Conservation (phyloP, 805 yeast genomes). For the Cyberlindnera xishuangbannaensis region DNA sequence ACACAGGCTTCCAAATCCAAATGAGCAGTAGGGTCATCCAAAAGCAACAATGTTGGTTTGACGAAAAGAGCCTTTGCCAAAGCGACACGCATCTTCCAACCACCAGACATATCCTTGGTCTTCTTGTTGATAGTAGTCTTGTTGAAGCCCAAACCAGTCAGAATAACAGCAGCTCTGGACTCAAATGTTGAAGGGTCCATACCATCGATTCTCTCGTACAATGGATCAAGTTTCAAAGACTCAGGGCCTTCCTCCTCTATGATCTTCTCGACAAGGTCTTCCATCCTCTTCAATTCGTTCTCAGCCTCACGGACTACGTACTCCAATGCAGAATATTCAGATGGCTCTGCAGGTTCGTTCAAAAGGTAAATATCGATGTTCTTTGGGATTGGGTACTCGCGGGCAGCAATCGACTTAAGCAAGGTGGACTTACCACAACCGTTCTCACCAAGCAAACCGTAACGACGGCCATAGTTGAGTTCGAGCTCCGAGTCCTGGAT, state of each 20-base stretch:
- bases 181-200: slow-evolving; percentile 97
- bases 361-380: slow-evolving; percentile 85
- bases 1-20: slow-evolving; percentile 99
- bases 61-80: slow-evolving; percentile 96
- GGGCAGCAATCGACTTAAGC: slow-evolving; percentile 86
- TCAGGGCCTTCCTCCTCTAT: slow-evolving; percentile 94
- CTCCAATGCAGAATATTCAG: slow-evolving; percentile 87
- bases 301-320: slow-evolving; percentile 98
- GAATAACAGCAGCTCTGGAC: slow-evolving; percentile 90
- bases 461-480: slow-evolving; percentile 94
- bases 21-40: slow-evolving; percentile 99
- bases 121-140: slow-evolving; percentile 79
- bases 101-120: slow-evolving; percentile 99
- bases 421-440: slow-evolving; percentile 99
- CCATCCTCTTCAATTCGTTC: slow-evolving; percentile 82
- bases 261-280: slow-evolving; percentile 83
- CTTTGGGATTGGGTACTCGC: slow-evolving; percentile 94
- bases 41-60: slow-evolving; percentile 87
- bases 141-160: slow-evolving; percentile 97
- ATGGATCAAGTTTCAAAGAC: slow-evolving; percentile 72
- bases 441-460: slow-evolving; percentile 96
- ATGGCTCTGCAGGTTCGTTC: slow-evolving; percentile 96
- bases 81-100: slow-evolving; percentile 99
- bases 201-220: slow-evolving; percentile 92
- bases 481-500: slow-evolving; percentile 89